These are phyloP conservation scores for Pyrus bretschneideri DNA, from an alignment of 306 rosid genomes.

Conservation along the genomic window DNA sequence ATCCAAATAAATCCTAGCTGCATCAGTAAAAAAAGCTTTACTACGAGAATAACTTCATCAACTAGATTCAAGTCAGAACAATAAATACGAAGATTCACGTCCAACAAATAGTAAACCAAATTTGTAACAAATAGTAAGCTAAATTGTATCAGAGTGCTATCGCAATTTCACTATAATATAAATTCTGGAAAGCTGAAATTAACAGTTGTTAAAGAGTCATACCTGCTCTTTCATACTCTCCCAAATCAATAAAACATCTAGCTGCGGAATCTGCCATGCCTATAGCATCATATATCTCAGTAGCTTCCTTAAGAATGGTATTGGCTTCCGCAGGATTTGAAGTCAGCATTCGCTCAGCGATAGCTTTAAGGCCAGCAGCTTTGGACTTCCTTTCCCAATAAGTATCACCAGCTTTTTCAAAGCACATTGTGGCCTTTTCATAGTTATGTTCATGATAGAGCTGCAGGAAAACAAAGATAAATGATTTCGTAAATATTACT, in stretches of 20 bases:
- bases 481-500: neutral
- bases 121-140: neutral
- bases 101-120: neutral
- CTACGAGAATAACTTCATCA: neutral
- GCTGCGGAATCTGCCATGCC: constrained; percentile 60
- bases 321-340: constrained; percentile 39
- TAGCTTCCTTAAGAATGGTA: constrained; percentile 62
- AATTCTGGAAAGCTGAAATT: neutral
- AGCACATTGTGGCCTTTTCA: constrained; percentile 71
- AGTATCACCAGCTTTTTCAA: constrained; percentile 63
- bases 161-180: too few relatives aligned
- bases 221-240: constrained; percentile 68
- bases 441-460: constrained; percentile 53
- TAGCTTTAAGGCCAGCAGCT: constrained; percentile 60
- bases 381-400: constrained; percentile 69
- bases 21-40: neutral
- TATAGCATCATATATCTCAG: constrained; percentile 53
- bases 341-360: constrained; percentile 37
- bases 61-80: too few relatives aligned
- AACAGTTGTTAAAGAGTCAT: neutral
- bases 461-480: constrained; percentile 21
- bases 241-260: constrained; percentile 57
- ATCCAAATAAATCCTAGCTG: constrained; percentile 55
- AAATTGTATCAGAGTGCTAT: too few relatives aligned
- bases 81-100: neutral